Conservation (phyloP, 371 early-diverging fungal genomes). For the Mortierella sp. region DNA sequence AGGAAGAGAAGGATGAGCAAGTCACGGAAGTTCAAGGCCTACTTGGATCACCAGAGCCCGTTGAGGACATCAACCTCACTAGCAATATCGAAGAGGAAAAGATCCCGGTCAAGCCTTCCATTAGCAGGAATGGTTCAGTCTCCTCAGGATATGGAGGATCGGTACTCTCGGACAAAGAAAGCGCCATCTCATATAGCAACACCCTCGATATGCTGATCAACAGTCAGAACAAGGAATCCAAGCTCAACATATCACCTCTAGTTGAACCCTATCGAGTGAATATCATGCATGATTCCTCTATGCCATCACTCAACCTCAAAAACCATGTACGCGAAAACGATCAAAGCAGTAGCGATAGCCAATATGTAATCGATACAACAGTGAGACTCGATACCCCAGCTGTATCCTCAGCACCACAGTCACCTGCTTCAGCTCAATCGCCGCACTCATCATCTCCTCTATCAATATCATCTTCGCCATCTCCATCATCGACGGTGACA, state of each 20-base stretch:
- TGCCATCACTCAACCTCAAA: not conserved
- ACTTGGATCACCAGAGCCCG: constrained; percentile 1
- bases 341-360: not conserved
- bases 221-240: not conserved
- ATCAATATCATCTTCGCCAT: not conserved
- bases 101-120: not conserved
- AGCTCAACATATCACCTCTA: not conserved
- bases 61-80: not conserved
- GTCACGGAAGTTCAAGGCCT: not conserved
- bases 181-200: not conserved
- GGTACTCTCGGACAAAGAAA: constrained; percentile 28
- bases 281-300: constrained; percentile 7
- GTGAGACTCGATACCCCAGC: constrained; percentile 9
- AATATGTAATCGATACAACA: not conserved
- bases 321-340: not conserved
- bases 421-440: not conserved
- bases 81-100: not conserved
- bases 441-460: not conserved
- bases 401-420: not conserved
- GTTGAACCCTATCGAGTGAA: constrained; percentile 36
- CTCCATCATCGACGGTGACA: not conserved
- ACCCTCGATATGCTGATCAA: constrained; percentile 5
- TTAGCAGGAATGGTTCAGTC: constrained; percentile 22
- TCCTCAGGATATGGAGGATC: constrained; percentile 46
- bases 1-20: constrained; percentile 48